phyloP scores from a whole-genome alignment of 2,329 filamentous ascomycete species.

The Emmonsiellopsis sp. region DNA sequence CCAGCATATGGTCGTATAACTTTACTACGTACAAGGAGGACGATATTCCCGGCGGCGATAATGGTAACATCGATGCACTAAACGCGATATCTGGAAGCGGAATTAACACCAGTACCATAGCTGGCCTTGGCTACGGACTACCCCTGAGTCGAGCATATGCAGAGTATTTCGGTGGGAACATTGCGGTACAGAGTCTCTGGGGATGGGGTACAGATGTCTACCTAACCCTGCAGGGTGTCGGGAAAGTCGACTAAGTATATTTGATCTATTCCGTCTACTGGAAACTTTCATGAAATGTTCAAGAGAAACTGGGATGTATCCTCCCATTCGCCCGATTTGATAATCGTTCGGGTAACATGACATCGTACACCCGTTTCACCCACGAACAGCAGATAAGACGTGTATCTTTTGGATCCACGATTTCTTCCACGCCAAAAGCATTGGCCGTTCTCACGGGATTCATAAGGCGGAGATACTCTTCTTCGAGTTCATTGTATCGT shows the following conservation, averaged over 20 bases:
- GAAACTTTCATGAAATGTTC: neutral
- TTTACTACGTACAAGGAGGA: slow-evolving; percentile 88
- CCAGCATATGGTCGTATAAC: slow-evolving; percentile 91
- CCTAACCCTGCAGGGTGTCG: slow-evolving; percentile 52
- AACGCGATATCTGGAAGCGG: slow-evolving; percentile 65
- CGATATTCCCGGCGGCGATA: slow-evolving; percentile 38
- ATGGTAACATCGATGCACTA: slow-evolving; percentile 56
- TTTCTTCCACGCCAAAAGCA: slow-evolving; percentile 55
- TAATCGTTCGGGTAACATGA: slow-evolving; percentile 42
- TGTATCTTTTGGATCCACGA: slow-evolving; percentile 54
- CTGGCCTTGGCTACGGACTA: slow-evolving; percentile 84
- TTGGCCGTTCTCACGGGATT: slow-evolving; percentile 57
- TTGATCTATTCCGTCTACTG: neutral
- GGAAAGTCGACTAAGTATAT: slow-evolving; percentile 32
- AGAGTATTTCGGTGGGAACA: slow-evolving; percentile 94
- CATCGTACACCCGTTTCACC: slow-evolving; percentile 47
- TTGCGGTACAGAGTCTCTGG: slow-evolving; percentile 88
- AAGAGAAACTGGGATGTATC: slow-evolving; percentile 34
- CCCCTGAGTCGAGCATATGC: slow-evolving; percentile 88
- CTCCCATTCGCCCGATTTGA: slow-evolving; percentile 31
- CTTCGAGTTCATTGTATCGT: slow-evolving; percentile 48
- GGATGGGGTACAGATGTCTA: slow-evolving; percentile 77
- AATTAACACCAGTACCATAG: slow-evolving; percentile 71
- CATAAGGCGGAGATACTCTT: slow-evolving; percentile 53
- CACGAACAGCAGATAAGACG: slow-evolving; percentile 47